Evolutionary conservation across 2,329 filamentous ascomycete species (phyloP), one percentile per base, ranked within the genome.

Genomic region (Dactylellina sp.): DNA sequence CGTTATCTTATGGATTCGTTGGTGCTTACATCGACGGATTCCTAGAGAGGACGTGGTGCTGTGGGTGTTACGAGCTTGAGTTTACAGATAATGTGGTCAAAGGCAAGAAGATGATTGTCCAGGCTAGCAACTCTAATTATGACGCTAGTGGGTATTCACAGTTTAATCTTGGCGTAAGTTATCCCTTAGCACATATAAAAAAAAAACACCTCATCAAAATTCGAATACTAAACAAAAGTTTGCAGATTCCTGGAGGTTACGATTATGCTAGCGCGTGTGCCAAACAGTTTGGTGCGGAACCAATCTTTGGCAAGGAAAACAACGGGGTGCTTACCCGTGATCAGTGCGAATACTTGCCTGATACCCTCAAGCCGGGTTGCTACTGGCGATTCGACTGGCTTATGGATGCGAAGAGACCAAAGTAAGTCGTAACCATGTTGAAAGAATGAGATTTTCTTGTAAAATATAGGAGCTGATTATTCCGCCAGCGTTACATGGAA

Each of bases 1-100:
- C 82, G 3, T 78, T 88, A 11, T 84, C 87, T n/a, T 90, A 89
- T 77, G 88, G 88, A n/a, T 90, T 87, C 78, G 87, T 88, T 0
- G 88, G 88, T n/a, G 87, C 86, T 9, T 83, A 82, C 52, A 83
- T 90, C 75, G 78, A 79, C 1, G 86, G 86, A 16, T 83, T 84
- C 44, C 84, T 82, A 1, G 88, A 90, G 79, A 81, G 82, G 0
- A 83, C 81, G 12, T 89, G 87, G 86, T 91, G 89, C 81, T 91
- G 89, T 78, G 85, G 84, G 44, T 89, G 88, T 80, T 89, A 89
- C 78, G 83, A 86, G 80, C 80, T 89, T 64, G 86, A 85, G 12
- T 88, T 89, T 78, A 88, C 85, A 11, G 71, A 76, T 62, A 72
- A 66, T 7, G 40, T 75, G 1, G 83, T 87, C 16, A 80, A 81